Percentiles rank a stretch among this genome's conserved stretches.
These are phyloP conservation scores for Thraustochytrium sp. DNA, from an alignment of 352 stramenopile genomes.

Conservation along the genomic window DNA sequence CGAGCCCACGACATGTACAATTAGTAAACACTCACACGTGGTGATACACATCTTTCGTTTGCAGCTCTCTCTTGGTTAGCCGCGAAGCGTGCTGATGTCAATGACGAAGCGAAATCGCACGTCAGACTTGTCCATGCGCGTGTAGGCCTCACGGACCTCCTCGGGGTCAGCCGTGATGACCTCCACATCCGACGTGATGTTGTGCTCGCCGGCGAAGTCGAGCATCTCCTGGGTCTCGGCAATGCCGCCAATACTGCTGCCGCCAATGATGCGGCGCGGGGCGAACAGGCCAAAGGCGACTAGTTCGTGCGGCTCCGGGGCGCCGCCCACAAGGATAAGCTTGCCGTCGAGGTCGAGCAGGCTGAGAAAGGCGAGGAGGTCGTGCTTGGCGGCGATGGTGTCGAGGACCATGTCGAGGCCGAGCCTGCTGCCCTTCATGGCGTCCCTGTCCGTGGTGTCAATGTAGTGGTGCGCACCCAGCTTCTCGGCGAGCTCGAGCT, in stretches of 20 bases:
- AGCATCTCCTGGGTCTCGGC: constrained; percentile 73
- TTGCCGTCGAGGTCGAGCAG: constrained; percentile 64
- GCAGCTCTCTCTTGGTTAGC: no score
- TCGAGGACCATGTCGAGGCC: constrained; percentile 64
- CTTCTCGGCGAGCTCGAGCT: constrained; percentile 39
- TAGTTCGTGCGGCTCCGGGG: constrained; percentile 59
- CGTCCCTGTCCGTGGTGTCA: constrained; percentile 1
- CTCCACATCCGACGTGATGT: constrained; percentile 55
- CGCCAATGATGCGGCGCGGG: constrained; percentile 56
- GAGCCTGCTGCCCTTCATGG: not conserved
- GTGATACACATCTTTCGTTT: no score
- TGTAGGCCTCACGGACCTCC: constrained; percentile 46
- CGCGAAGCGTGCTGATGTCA: not conserved
- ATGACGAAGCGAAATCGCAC: constrained; percentile 15
- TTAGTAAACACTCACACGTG: no score
- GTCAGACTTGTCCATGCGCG: not conserved
- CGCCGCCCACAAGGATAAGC: constrained; percentile 63
- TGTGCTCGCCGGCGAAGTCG: constrained; percentile 67
- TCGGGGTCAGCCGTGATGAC: constrained; percentile 44
- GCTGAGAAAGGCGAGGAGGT: constrained; percentile 57
- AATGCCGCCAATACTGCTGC: constrained; percentile 68
- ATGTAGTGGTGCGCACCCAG: constrained; percentile 25
- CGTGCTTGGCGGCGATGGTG: constrained; percentile 59
- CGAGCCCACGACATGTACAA: no score
- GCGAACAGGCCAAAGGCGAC: constrained; percentile 54